phyloP scores from a whole-genome alignment of 192 early-diverging fungal genomes.

The Entophlyctis luteolus region DNA sequence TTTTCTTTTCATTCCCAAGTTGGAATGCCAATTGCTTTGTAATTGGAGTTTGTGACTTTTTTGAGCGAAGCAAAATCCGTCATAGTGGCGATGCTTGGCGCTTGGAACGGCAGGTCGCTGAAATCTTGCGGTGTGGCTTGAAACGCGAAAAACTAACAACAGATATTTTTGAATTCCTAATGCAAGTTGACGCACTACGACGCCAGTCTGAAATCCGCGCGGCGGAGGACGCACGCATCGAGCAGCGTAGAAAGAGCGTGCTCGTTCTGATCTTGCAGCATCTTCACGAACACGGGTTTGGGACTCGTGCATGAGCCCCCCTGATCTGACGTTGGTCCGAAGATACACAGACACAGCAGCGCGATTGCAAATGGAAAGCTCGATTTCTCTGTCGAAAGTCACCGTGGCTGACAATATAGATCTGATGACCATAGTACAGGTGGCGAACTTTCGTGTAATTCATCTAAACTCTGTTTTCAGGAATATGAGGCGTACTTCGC shows the following conservation, averaged over 20 bases:
- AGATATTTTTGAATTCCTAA: too few species aligned
- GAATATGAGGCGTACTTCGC: slow-evolving; percentile 52
- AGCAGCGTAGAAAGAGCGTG: slow-evolving; percentile 38
- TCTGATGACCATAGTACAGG: slow-evolving; percentile 48
- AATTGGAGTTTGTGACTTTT: too few species aligned
- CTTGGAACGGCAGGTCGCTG: too few species aligned
- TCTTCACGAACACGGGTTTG: slow-evolving; percentile 40
- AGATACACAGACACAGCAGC: slow-evolving; percentile 41
- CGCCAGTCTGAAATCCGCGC: not conserved
- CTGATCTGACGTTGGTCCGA: not conserved
- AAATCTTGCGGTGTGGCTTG: too few species aligned
- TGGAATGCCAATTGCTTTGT: too few species aligned
- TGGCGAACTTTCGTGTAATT: not conserved
- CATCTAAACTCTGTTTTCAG: slow-evolving; percentile 11
- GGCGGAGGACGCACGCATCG: slow-evolving; percentile 32
- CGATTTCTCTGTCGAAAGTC: slow-evolving; percentile 41
- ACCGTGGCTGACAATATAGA: slow-evolving; percentile 54
- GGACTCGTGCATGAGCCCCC: not conserved
- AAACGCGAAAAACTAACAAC: too few species aligned
- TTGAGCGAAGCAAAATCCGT: too few species aligned
- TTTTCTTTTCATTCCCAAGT: too few species aligned
- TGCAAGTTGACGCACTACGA: slow-evolving; percentile 14
- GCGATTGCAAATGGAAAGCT: slow-evolving; percentile 43
- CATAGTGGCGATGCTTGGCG: too few species aligned
- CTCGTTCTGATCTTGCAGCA: slow-evolving; percentile 47